Base-by-base conservation (phyloP, 805 yeast genomes). In the Sugiyamaella smithiae region DNA sequence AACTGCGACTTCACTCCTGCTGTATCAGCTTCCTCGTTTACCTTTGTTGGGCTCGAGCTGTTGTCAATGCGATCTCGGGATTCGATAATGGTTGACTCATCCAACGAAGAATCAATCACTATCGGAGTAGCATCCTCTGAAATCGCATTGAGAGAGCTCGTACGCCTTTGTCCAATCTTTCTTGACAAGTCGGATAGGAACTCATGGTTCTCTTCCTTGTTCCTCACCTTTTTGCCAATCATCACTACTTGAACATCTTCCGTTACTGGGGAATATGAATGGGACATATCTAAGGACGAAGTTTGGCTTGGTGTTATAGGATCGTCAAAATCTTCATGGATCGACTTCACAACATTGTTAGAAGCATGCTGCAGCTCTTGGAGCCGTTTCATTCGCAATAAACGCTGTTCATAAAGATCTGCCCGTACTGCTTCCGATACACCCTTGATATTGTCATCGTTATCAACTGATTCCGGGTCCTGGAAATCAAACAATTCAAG, bases 401-500 rank as follows among this genome's bases (percentile, higher is more conserved):
- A 61, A 58, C 81, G 85, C 58, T 82, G 84, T 52, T 77, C 77
- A 40, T 75, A 71, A 65, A 82, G 74, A 38, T 59, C 61, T 20
- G 45, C 52, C 36, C 48, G 41, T 17, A 46, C 40, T 3, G 31
- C 31, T 4, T 49, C 46, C 1, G 52, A 45, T 1, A 50, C 31
- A 1, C 44, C 26, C 14, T 40, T 43, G 7, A 45, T 9, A 12
- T 35, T 26, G 48, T 77, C 68, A 11, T 70, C 70, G 48, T 72
- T 66, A 46, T 62, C 64, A 56, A 73, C 78, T 60, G 85, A 85
- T 64, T 86, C 76, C 33, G 85, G 82, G 63, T 81, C 86, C 23
- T 78, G 83, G 59, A 88, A 89, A 56, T 88, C 93, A 17, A 86
- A 84, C 78, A 81, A 83, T 63, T 91, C 97, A 50, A 91, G 73